Conservation (phyloP, 2,329 filamentous ascomycete genomes). For the Exophiala viscosa region DNA sequence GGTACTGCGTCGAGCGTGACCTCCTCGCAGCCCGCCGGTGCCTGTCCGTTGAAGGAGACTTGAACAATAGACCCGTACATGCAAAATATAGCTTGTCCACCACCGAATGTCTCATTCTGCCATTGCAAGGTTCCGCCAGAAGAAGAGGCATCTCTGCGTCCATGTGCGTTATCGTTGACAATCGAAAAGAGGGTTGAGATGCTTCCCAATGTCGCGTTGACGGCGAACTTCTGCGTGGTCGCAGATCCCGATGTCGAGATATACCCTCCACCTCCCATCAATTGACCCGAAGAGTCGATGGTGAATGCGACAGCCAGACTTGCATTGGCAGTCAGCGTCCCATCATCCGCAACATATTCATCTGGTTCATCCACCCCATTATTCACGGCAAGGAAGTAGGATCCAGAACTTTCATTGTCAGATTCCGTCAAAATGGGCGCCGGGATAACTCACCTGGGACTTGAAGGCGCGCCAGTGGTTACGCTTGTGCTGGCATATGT, state of each 20-base stretch:
- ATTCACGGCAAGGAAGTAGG: slow-evolving; percentile 9
- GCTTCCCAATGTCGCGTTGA: slow-evolving; percentile 2
- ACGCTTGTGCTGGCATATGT: slow-evolving; percentile 2
- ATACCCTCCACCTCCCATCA: slow-evolving; percentile 14
- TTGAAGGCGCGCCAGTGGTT: slow-evolving; percentile 2
- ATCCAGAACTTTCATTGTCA: background rate
- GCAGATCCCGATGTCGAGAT: slow-evolving; percentile 17
- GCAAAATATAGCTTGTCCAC: slow-evolving; percentile 21
- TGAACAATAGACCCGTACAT: slow-evolving; percentile 12
- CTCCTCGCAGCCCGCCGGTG: slow-evolving; percentile 12
- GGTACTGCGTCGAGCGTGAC: slow-evolving; percentile 10
- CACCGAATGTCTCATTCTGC: slow-evolving; percentile 19
- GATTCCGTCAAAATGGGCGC: slow-evolving; percentile 1
- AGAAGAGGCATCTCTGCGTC: slow-evolving; percentile 15
- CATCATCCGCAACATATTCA: slow-evolving; percentile 15
- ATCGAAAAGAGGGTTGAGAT: slow-evolving; percentile 20
- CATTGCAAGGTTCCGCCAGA: slow-evolving; percentile 14
- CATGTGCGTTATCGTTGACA: slow-evolving; percentile 5
- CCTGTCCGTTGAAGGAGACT: slow-evolving; percentile 14
- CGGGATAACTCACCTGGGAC: slow-evolving; percentile 11
- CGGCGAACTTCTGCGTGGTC: slow-evolving; percentile 14
- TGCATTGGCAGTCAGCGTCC: slow-evolving; percentile 15
- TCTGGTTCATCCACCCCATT: background rate
- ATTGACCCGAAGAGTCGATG: slow-evolving; percentile 15
- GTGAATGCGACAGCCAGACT: slow-evolving; percentile 10